Evolutionary conservation across 805 yeast species (phyloP).

Genomic region (Zygosaccharomyces gambellarensis): DNA sequence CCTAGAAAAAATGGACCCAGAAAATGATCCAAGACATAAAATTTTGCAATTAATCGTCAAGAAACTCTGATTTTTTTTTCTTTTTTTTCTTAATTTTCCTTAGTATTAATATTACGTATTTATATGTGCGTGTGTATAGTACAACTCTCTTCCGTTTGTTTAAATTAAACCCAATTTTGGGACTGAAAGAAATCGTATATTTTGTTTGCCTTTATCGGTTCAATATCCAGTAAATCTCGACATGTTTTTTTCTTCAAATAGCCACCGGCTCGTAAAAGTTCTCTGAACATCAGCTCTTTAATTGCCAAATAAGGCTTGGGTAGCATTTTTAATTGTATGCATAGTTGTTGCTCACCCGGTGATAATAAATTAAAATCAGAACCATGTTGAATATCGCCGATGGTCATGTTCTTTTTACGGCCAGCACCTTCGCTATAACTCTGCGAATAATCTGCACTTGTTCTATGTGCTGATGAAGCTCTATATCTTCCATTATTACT

Average conservation of each 20-base stretch:
- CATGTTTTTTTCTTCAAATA: slow-evolving; percentile 75
- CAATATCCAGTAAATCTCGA: slow-evolving; percentile 78
- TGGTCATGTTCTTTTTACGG: slow-evolving; percentile 43
- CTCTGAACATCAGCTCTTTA: slow-evolving; percentile 83
- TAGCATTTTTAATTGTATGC: slow-evolving; percentile 73
- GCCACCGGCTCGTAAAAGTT: slow-evolving; percentile 81
- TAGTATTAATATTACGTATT: too few relatives aligned
- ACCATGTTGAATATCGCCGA: slow-evolving; percentile 68
- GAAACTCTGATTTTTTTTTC: slow-evolving; percentile 21
- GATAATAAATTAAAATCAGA: slow-evolving; percentile 79
- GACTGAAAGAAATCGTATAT: slow-evolving; percentile 89
- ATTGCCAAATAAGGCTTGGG: slow-evolving; percentile 95
- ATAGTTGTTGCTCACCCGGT: slow-evolving; percentile 81
- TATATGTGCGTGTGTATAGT: slow-evolving; percentile 3
- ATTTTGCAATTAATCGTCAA: slow-evolving; percentile 33
- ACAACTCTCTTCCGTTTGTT: neutral
- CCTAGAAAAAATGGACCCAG: slow-evolving; percentile 26
- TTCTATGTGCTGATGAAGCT: slow-evolving; percentile 27
- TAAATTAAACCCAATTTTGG: slow-evolving; percentile 70
- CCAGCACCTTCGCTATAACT: slow-evolving; percentile 26
- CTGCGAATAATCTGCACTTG: slow-evolving; percentile 26
- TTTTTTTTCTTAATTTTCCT: too few relatives aligned
- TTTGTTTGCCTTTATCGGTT: slow-evolving; percentile 77
- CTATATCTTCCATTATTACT: slow-evolving; percentile 27
- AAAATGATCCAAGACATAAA: slow-evolving; percentile 28